Percentiles rank a stretch among this genome's conserved stretches.
phyloP scores from a whole-genome alignment of 1,284 basidiomycete species.

The Boletus albobrunnescens region DNA sequence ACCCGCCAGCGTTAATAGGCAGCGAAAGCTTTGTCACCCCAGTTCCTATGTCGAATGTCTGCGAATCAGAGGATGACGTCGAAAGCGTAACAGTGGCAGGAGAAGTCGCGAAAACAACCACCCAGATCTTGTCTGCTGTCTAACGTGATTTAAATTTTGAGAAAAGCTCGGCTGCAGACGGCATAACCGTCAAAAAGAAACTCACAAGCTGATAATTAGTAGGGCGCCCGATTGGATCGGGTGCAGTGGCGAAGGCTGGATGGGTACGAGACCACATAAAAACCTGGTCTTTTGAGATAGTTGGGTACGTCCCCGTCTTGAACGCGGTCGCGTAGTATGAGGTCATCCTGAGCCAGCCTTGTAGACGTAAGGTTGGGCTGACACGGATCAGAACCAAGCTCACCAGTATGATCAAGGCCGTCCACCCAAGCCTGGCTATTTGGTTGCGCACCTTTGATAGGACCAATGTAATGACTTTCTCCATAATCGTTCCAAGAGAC shows the following conservation, averaged over 20 bases:
- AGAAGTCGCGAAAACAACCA: slow-evolving; percentile 59
- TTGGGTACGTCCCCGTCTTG: slow-evolving; percentile 69
- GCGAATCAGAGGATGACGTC: slow-evolving; percentile 41
- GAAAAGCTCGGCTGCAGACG: slow-evolving; percentile 7
- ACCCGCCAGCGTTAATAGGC: slow-evolving; percentile 53
- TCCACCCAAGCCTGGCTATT: slow-evolving; percentile 62
- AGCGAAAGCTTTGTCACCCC: slow-evolving; percentile 68
- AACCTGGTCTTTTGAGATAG: slow-evolving; percentile 61
- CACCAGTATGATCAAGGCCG: slow-evolving; percentile 61
- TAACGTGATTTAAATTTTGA: slow-evolving; percentile 24
- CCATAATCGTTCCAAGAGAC: slow-evolving; percentile 64
- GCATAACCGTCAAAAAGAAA: slow-evolving; percentile 5
- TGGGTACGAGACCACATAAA: slow-evolving; percentile 76
- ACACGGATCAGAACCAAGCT: slow-evolving; percentile 7
- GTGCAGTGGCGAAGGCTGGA: slow-evolving; percentile 49
- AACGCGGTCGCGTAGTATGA: slow-evolving; percentile 71
- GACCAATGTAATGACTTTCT: slow-evolving; percentile 62
- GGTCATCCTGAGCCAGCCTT: slow-evolving; percentile 63
- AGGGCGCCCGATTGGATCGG: slow-evolving; percentile 54
- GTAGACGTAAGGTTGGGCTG: not conserved
- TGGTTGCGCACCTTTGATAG: slow-evolving; percentile 64
- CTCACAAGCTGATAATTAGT: slow-evolving; percentile 50
- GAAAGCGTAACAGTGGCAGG: slow-evolving; percentile 51
- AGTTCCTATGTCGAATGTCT: slow-evolving; percentile 49
- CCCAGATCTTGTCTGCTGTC: slow-evolving; percentile 60